These are phyloP conservation scores for Rugonectria rugulosa DNA, from an alignment of 2,329 filamentous ascomycete genomes.

Conservation along the genomic window DNA sequence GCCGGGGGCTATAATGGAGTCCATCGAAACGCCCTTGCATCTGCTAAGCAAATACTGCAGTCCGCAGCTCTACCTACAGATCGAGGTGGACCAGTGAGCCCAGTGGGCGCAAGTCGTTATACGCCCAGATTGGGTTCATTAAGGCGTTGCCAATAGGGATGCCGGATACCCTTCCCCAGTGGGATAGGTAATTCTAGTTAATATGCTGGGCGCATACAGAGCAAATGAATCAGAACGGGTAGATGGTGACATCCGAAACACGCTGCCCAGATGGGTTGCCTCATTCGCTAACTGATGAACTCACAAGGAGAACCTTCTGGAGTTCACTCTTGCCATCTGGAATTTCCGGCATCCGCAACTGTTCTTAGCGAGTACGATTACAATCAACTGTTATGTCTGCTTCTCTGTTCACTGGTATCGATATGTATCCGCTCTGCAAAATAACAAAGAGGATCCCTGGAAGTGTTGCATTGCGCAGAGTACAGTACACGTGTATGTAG, in stretches of 20 bases:
- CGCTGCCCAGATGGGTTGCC: too few species aligned
- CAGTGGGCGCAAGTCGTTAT: slow-evolving; percentile 8
- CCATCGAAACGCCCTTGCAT: slow-evolving; percentile 10
- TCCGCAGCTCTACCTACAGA: slow-evolving; percentile 6
- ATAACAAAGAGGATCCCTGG: slow-evolving; percentile 17
- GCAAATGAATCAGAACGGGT: neutral
- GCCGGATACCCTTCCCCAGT: neutral
- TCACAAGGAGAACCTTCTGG: too few species aligned
- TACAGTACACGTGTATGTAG: slow-evolving; percentile 18
- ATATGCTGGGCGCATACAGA: neutral
- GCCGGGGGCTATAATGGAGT: slow-evolving; percentile 1
- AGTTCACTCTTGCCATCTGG: too few species aligned
- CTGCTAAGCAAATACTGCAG: slow-evolving; percentile 3
- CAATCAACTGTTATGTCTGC: neutral
- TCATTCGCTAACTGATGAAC: too few species aligned
- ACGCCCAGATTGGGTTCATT: slow-evolving; percentile 14
- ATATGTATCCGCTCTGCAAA: too few species aligned
- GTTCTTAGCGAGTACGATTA: too few species aligned
- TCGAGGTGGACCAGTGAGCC: slow-evolving; percentile 1
- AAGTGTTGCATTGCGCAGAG: slow-evolving; percentile 11
- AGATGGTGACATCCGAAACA: slow-evolving; percentile 3
- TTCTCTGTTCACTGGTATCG: too few species aligned
- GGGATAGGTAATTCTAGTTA: slow-evolving; percentile 4
- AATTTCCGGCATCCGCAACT: too few species aligned
- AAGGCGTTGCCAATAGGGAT: slow-evolving; percentile 7